Evolutionary conservation across 108 stramenopile species (phyloP).

Genomic region (Poteriospumella lacustris): DNA sequence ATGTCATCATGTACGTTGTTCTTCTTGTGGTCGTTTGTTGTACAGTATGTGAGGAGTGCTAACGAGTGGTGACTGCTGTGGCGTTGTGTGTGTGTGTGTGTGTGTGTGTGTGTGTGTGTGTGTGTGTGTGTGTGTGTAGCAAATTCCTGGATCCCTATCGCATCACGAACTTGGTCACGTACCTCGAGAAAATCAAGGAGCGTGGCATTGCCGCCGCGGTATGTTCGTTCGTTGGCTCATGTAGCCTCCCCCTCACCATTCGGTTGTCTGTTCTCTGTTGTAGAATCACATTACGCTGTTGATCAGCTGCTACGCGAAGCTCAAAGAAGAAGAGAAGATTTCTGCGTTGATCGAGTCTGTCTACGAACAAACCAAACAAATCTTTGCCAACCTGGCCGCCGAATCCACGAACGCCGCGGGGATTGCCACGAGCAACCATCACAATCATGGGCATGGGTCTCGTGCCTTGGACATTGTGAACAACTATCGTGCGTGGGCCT

Average conservation of each 20-base stretch:
- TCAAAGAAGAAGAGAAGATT: conserved; percentile 14
- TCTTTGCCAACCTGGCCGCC: too few species aligned
- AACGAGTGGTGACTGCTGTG: too few species aligned
- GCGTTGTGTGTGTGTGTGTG: too few species aligned
- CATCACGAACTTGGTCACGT: not conserved
- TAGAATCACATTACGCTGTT: conserved; percentile 12
- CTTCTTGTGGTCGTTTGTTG: not conserved
- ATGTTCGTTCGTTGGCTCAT: not conserved
- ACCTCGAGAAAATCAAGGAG: not conserved
- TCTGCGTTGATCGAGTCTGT: not conserved
- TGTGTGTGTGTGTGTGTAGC: not conserved
- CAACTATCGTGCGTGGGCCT: too few species aligned
- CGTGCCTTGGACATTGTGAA: too few species aligned
- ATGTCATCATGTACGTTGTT: not conserved
- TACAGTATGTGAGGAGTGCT: not conserved
- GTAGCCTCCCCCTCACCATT: not conserved
- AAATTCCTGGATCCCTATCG: conserved; percentile 16
- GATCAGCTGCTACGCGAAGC: not conserved
- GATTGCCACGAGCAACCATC: too few species aligned
- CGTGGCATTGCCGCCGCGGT: not conserved
- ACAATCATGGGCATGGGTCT: too few species aligned
- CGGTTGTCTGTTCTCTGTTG: not conserved
- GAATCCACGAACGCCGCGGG: too few species aligned
- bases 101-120: too few species aligned
- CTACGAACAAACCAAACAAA: not conserved